Evolutionary conservation across 345 rosid genomes (phyloP).

Genomic region (Firmiana major): DNA sequence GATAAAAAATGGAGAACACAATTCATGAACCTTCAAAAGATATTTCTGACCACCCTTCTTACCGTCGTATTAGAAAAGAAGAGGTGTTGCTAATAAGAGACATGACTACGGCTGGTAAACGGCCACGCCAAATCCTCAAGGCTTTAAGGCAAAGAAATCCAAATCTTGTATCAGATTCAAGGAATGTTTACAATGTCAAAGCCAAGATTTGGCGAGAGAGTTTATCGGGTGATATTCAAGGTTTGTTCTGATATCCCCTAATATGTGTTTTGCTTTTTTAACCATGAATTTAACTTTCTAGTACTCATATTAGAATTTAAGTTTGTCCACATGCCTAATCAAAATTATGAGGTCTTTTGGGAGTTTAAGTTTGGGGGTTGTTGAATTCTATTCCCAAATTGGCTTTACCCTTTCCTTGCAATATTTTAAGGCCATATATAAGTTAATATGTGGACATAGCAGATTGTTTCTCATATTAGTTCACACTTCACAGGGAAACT

Average conservation of each 20-base stretch:
- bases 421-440: background rate
- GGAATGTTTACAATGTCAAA: constrained; percentile 64
- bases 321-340: background rate
- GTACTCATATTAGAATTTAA: background rate
- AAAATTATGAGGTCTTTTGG: background rate
- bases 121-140: constrained; percentile 64
- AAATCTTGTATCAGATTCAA: constrained; percentile 53
- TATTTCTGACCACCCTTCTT: constrained; percentile 56
- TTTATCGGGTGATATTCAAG: constrained; percentile 31
- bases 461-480: background rate
- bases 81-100: constrained; percentile 54
- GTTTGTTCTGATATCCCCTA: background rate
- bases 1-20: constrained; percentile 51
- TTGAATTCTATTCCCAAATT: background rate
- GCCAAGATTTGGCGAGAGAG: constrained; percentile 60
- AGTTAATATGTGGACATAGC: background rate
- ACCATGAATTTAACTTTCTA: background rate
- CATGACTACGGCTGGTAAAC: constrained; percentile 60
- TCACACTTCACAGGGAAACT: background rate
- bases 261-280: background rate
- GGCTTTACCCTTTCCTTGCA: background rate
- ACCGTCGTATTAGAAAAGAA: constrained; percentile 48
- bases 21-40: constrained; percentile 55
- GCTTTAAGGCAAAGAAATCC: constrained; percentile 62
- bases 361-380: background rate